Percentiles rank a stretch among this genome's conserved stretches.
Conservation (phyloP, 2,329 filamentous ascomycete genomes). For the Alternaria burnsii region DNA sequence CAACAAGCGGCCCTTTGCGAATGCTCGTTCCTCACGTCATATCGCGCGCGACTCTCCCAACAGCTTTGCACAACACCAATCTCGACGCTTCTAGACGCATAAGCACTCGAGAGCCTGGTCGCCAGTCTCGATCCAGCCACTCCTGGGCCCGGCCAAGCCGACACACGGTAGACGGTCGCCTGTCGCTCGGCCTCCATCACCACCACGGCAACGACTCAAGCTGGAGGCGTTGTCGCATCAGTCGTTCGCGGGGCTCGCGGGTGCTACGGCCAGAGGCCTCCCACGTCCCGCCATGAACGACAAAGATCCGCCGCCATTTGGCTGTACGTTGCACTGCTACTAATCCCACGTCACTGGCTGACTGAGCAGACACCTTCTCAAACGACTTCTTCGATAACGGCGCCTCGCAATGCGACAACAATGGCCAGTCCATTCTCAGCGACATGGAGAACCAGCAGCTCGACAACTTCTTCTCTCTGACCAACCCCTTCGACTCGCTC, state of each 20-base stretch:
- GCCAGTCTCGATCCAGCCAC: not conserved
- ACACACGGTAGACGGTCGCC: not conserved
- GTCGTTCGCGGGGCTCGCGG: constrained; percentile 37
- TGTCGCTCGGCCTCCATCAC: not conserved
- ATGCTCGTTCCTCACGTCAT: constrained; percentile 22
- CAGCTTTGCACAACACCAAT: constrained; percentile 18
- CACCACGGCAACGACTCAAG: constrained; percentile 5
- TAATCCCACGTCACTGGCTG: constrained; percentile 7
- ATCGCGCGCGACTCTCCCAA: constrained; percentile 22
- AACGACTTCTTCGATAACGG: constrained; percentile 33
- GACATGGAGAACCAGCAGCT: constrained; percentile 44
- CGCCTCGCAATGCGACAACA: constrained; percentile 24
- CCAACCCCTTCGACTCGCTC: constrained; percentile 37
- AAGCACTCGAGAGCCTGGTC: not conserved
- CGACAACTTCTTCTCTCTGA: constrained; percentile 45
- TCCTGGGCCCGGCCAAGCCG: not conserved
- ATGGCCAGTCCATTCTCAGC: constrained; percentile 42
- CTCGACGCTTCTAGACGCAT: constrained; percentile 1
- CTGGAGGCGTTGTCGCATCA: constrained; percentile 39
- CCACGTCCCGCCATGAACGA: constrained; percentile 43
- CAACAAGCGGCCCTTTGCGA: constrained; percentile 10
- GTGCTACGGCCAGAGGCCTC: constrained; percentile 35
- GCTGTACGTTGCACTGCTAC: constrained; percentile 32
- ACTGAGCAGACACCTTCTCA: constrained; percentile 39
- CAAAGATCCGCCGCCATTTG: constrained; percentile 46